A percentile compares a stretch with the other conserved stretches of the same genome.
phyloP scores from a whole-genome alignment of 768 basidiomycete genomes.

The Obba rivulosa region DNA sequence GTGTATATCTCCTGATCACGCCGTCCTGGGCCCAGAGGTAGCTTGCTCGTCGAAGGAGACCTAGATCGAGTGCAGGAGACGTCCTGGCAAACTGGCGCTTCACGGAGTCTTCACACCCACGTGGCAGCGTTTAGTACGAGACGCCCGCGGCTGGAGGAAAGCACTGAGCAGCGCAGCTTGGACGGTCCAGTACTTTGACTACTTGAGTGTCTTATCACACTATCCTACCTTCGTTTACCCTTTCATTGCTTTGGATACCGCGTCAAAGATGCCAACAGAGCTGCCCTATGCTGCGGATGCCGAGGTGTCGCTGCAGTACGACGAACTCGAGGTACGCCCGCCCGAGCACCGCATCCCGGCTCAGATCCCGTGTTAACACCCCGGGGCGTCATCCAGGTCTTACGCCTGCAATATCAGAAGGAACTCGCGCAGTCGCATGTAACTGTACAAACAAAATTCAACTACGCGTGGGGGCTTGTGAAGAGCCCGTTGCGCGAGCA shows the following conservation, averaged over 20 bases:
- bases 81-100: constrained; percentile 4
- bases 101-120: constrained; percentile 1
- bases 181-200: no score
- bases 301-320: constrained; percentile 79
- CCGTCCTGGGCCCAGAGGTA: no score
- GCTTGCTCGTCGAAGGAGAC: no score
- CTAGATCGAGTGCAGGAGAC: no score
- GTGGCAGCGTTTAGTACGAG: background rate
- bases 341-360: background rate
- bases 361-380: background rate
- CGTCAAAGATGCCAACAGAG: constrained; percentile 58
- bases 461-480: constrained; percentile 94
- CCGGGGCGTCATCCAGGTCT: constrained; percentile 48
- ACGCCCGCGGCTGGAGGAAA: no score
- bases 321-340: constrained; percentile 75
- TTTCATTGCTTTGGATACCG: no score
- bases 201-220: no score
- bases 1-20: no score
- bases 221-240: no score
- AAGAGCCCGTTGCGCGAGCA: constrained; percentile 83
- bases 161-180: no score
- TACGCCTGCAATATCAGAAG: constrained; percentile 83
- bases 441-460: constrained; percentile 94
- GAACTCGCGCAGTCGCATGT: constrained; percentile 81
- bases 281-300: constrained; percentile 96